Base-by-base conservation (phyloP, 441 rosid genomes). In the Macaranga tanarius region DNA sequence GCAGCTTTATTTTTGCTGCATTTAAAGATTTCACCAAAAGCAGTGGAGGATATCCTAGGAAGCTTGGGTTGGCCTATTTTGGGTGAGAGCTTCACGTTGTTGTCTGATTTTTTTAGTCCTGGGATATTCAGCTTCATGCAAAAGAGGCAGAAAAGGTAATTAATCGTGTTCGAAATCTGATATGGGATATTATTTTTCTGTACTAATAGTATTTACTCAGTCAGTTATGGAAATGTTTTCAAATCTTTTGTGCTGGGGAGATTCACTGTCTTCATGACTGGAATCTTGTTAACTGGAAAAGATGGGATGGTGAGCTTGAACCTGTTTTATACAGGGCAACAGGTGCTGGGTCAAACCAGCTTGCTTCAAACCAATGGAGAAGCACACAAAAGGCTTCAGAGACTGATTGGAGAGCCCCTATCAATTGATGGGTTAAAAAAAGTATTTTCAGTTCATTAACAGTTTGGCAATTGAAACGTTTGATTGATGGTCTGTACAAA, bases 261-360 rank as follows among this genome's bases (percentile, higher is more conserved):
- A 74, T 85, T 56, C 76, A 82, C 84, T 0, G 86, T 87, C 16
- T 81, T 87, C 81, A 85, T 84, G 91, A 87, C 90, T 0, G 90
- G 90, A 34, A 89, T 87, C 45, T 69, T 89, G 77, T 72, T 89
- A 57, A 84, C 94, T 10, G 91, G 94, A 5, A 87, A 89, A 85
- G 90, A 89, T 48, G 91, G 93, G 73, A 78, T 89, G 79, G 88
- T 87, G 82, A 87, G 91, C 68, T 83, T 87, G 80, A 89, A 87
- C 82, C 88, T 87, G 2, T 87, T 87, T 70, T 87, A 86, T 45
- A 89, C 91, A 5, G 94, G 90, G n/a, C 76, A 84, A 71, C 91
- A 85, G 60, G 94, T 87, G 20, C 77, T 89, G 7, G 90, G 91
- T 11, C 82, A 88, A 1, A 80, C 86, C 44, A 87, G 94, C 81